A percentile compares a stretch with the other conserved stretches of the same genome.
Evolutionary conservation across 1,284 basidiomycete genomes (phyloP).

Genomic region (Volvariella volvacea): DNA sequence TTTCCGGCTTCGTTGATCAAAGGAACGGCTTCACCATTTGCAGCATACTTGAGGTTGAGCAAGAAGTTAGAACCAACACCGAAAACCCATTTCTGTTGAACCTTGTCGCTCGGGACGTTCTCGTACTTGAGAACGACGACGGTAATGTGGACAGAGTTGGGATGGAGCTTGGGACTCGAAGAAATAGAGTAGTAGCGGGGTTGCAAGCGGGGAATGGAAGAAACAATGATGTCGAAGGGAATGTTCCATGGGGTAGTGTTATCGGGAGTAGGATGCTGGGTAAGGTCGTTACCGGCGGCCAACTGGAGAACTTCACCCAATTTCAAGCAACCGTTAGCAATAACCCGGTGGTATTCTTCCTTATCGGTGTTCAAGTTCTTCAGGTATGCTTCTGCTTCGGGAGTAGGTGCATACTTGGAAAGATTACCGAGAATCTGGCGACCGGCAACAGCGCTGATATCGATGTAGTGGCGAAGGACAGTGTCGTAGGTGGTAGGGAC

Average conservation of each 20-base stretch:
- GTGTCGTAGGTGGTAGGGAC: constrained; percentile 93
- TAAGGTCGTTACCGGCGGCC: constrained; percentile 75
- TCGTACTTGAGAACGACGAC: constrained; percentile 92
- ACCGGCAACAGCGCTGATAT: constrained; percentile 89
- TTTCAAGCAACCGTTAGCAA: constrained; percentile 81
- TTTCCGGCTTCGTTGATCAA: constrained; percentile 18
- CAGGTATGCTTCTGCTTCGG: constrained; percentile 70
- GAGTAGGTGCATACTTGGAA: constrained; percentile 83
- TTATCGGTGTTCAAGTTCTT: constrained; percentile 82
- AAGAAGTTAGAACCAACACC: constrained; percentile 91
- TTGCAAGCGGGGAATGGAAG: constrained; percentile 87
- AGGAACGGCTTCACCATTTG: constrained; percentile 50
- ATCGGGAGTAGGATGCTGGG: constrained; percentile 44
- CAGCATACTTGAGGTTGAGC: constrained; percentile 81
- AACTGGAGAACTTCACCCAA: constrained; percentile 89
- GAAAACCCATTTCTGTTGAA: constrained; percentile 63
- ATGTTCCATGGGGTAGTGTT: constrained; percentile 88
- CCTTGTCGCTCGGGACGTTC: constrained; percentile 48
- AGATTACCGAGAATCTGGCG: constrained; percentile 88
- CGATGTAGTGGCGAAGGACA: constrained; percentile 94
- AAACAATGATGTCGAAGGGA: constrained; percentile 95
- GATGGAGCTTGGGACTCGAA: constrained; percentile 88
- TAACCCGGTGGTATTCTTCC: constrained; percentile 74
- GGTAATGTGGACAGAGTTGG: constrained; percentile 89
- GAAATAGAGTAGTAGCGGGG: constrained; percentile 99